A percentile compares a stretch with the other conserved stretches of the same genome.
These are phyloP conservation scores for Penicillium decumbens DNA, from an alignment of 2,329 filamentous ascomycete genomes.

Conservation along the genomic window DNA sequence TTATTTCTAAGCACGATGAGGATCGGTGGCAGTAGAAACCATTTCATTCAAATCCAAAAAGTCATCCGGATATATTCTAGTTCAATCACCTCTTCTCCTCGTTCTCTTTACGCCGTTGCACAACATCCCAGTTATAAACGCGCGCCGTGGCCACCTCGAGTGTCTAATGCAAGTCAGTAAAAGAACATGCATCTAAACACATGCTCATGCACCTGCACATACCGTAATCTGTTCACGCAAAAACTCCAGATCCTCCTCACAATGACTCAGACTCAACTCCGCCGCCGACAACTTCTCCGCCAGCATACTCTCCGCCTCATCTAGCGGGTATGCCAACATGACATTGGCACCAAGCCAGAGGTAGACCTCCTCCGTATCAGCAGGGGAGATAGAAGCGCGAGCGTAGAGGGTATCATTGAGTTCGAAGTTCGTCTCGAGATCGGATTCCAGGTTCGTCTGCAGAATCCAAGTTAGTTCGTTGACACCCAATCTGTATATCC, in stretches of 20 bases:
- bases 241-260: conserved; percentile 95
- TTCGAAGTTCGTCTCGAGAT: conserved; percentile 89
- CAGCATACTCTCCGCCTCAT: conserved; percentile 77
- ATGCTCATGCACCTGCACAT: conserved; percentile 27
- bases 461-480: neutral
- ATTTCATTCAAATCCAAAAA: neutral
- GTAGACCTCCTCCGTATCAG: conserved; percentile 75
- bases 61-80: neutral
- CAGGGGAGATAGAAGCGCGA: conserved; percentile 74
- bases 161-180: conserved; percentile 54
- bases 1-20: no score
- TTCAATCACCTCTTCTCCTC: conserved; percentile 44
- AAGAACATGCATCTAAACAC: neutral
- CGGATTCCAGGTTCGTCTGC: conserved; percentile 41
- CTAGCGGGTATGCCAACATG: conserved; percentile 90
- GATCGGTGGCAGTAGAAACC: no score
- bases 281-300: conserved; percentile 72
- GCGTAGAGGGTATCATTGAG: conserved; percentile 94
- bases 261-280: conserved; percentile 74
- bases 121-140: conserved; percentile 99
- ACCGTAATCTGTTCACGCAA: conserved; percentile 94
- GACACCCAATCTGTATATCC: neutral
- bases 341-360: conserved; percentile 98
- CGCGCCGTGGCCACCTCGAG: conserved; percentile 93
- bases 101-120: conserved; percentile 89